Conservation (phyloP, 805 yeast species). For the Hanseniaspora lindneri region DNA sequence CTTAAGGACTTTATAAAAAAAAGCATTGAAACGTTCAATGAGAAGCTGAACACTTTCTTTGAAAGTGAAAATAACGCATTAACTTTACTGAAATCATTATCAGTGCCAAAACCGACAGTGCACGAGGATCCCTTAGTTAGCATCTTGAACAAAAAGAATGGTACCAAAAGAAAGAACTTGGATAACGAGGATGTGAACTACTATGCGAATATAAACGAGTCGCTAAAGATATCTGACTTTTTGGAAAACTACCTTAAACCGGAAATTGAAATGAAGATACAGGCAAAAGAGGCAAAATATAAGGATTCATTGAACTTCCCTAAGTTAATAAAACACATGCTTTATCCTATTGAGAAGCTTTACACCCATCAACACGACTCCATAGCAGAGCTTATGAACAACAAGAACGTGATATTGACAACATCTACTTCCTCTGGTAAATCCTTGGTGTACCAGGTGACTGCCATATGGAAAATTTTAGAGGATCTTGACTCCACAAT, state of each 20-base stretch:
- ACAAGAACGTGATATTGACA: constrained; percentile 69
- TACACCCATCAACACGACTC: constrained; percentile 81
- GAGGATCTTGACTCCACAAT: constrained; percentile 43
- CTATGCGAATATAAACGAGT: constrained; percentile 6
- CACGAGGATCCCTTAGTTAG: constrained; percentile 49
- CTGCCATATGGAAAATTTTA: constrained; percentile 45
- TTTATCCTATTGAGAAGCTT: constrained; percentile 31
- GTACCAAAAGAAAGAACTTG: constrained; percentile 24
- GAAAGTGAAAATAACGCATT: constrained; percentile 19
- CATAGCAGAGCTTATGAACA: constrained; percentile 41
- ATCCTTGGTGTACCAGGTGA: constrained; percentile 81
- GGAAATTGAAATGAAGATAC: constrained; percentile 10
- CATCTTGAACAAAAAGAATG: constrained; percentile 31
- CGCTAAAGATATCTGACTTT: constrained; percentile 7
- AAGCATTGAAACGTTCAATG: constrained; percentile 43
- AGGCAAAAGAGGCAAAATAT: not conserved
- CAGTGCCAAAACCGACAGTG: constrained; percentile 39
- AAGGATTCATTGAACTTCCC: constrained; percentile 11
- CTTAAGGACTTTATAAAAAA: constrained; percentile 49
- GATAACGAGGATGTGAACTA: constrained; percentile 7
- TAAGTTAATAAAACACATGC: not conserved
- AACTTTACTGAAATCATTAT: not conserved
- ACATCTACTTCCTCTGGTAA: constrained; percentile 96
- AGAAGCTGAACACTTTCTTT: constrained; percentile 32
- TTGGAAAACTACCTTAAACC: constrained; percentile 14